Conservation (phyloP, 1,284 basidiomycete genomes). For the Ceratobasidium sp. region DNA sequence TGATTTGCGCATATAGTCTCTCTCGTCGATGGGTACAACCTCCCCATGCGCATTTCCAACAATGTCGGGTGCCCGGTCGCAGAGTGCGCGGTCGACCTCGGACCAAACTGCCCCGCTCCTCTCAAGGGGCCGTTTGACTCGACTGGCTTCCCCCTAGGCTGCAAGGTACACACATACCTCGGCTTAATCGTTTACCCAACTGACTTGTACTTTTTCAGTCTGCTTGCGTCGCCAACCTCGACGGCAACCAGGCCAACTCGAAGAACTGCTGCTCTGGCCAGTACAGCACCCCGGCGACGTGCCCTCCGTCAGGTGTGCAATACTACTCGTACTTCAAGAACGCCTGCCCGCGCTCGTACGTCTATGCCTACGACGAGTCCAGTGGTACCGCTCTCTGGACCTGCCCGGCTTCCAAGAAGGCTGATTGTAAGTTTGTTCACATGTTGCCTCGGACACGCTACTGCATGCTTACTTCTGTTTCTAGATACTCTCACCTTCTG, state of each 20-base stretch:
- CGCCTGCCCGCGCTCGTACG: slow-evolving; percentile 52
- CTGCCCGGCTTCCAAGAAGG: slow-evolving; percentile 39
- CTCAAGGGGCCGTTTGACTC: slow-evolving; percentile 48
- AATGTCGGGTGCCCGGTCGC: slow-evolving; percentile 47
- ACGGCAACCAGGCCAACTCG: slow-evolving; percentile 50
- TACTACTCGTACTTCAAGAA: slow-evolving; percentile 48
- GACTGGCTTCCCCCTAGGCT: slow-evolving; percentile 49
- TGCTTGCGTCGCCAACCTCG: slow-evolving; percentile 47
- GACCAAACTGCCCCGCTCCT: slow-evolving; percentile 46
- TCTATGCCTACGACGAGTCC: slow-evolving; percentile 54
- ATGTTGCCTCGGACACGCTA: slow-evolving; percentile 1
- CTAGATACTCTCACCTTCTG: slow-evolving; percentile 53
- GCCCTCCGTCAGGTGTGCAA: slow-evolving; percentile 44
- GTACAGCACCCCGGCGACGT: slow-evolving; percentile 50
- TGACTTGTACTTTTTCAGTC: slow-evolving; percentile 56
- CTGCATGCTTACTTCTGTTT: slow-evolving; percentile 46
- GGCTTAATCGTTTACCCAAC: slow-evolving; percentile 53
- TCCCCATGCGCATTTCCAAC: slow-evolving; percentile 50
- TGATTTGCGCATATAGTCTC: slow-evolving; percentile 46
- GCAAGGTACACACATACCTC: slow-evolving; percentile 38
- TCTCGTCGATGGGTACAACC: slow-evolving; percentile 52
- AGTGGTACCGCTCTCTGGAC: slow-evolving; percentile 50
- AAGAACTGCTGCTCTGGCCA: slow-evolving; percentile 52
- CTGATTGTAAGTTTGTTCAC: slow-evolving; percentile 46
- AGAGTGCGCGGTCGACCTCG: slow-evolving; percentile 48